phyloP scores from a whole-genome alignment of 371 early-diverging fungal genomes.

The Batrachochytrium dendrobatidis region DNA sequence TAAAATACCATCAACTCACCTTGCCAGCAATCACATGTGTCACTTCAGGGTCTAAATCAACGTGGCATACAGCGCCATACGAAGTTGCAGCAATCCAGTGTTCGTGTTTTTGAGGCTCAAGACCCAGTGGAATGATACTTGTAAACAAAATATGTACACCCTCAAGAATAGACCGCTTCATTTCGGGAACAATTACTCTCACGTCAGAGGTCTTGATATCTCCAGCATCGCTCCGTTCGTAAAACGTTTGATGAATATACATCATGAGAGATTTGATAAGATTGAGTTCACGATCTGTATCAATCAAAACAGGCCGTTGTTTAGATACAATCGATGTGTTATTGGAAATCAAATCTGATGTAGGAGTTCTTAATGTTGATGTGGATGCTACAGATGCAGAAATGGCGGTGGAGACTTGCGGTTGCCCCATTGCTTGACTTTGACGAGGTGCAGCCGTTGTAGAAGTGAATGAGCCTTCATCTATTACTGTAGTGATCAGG shows the following conservation, averaged over 20 bases:
- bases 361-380: neutral
- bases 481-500: neutral
- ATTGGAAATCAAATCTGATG: neutral
- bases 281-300: constrained; percentile 44
- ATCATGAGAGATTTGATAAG: constrained; percentile 27
- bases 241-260: constrained; percentile 38
- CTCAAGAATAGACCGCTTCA: constrained; percentile 37
- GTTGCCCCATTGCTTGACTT: neutral
- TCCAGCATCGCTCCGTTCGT: constrained; percentile 9
- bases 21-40: constrained; percentile 77
- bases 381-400: neutral
- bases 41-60: constrained; percentile 23
- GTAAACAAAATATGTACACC: constrained; percentile 46
- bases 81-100: constrained; percentile 58
- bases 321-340: neutral
- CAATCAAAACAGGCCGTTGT: constrained; percentile 27
- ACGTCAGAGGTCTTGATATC: constrained; percentile 20
- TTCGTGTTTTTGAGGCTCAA: constrained; percentile 27
- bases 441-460: neutral
- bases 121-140: constrained; percentile 44
- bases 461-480: neutral
- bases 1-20: constrained; percentile 26
- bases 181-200: constrained; percentile 28
- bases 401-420: neutral
- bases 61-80: constrained; percentile 57